Base-by-base conservation (phyloP, 2,329 filamentous ascomycete genomes). In the Xylariaceae sp. region DNA sequence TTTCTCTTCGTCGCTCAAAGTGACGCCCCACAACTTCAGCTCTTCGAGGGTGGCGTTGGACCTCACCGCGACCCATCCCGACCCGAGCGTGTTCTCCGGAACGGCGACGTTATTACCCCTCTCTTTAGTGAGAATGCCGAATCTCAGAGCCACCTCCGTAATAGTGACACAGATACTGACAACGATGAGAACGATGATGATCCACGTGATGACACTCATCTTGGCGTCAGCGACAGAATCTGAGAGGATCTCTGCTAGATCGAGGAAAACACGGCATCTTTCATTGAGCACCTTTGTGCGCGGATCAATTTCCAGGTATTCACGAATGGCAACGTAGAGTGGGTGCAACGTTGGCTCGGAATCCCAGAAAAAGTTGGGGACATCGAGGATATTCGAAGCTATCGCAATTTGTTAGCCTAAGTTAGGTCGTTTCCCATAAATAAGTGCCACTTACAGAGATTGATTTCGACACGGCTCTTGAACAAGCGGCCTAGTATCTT, bases 361-460 rank as follows among this genome's bases (percentile, higher is more conserved):
- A 73, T 98, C 93, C 95, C 95, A 99, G 81, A 98, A 96, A 81
- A 97, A 97, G 72, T 93, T 96, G 58, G 93, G 93, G 0, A 96
- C 91, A 73, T 97, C 93, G 55, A 97, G 88, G 72, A 97, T 93
- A 71, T 98, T 98, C 19, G 90, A 96, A 57, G 92, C 91, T 96
- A 65, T 42, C 50, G 3, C 10, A 37, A 40, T 29, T 46, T 43
- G 54, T 65, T 32, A 57, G 55, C 52, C 62, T 67, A 63, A 65
- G 57, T 65, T n/a, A 32, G 3, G n/a, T 20, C 20, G n/a, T 2
- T 23, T 18, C 23, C 12, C 6, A n/a, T 26, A 2, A 23, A 20
- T 18, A 7, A 21, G 7, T 54, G 48, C 26, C 20, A 79, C 90
- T 81, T 85, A 96, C 93, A 98, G 20, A 99, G 84, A 73, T 99